Evolutionary conservation across 495 filamentous ascomycete genomes (phyloP), one percentile per base, ranked within the genome.

Genomic region (Staphylotrichum tortipilum): DNA sequence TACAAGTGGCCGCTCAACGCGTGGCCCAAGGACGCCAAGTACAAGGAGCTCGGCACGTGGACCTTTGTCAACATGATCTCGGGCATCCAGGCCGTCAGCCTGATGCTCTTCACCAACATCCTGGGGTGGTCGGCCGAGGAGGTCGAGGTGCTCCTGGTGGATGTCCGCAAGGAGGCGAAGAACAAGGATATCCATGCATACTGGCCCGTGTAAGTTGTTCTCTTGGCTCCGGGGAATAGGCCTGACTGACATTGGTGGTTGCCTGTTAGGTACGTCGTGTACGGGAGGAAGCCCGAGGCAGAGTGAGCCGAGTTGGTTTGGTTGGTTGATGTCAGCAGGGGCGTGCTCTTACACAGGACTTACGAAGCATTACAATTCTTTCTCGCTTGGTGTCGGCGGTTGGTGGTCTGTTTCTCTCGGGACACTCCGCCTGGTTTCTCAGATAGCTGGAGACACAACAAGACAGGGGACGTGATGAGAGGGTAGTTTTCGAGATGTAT

Each of bases 161-260:
- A 61, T 0, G 60, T 57, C 15, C 35, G 57, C 26, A 55, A 54
- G 26, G 59, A 63, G 38, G 28, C 62, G 7, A 55, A 50, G 35
- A 52, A 60, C 37, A 36, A 23, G 17, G 41, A 24, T 4, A 36
- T 58, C n/a, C 59, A 62, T 39, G 54, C 57, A 23, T 60, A 58
- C 41, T 52, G 43, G 34, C 40, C 22, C 33, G n/a, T 51, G 44
- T 47, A 15, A 47, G 44, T 26, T 41, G 22, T n/a, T 11, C 28
- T n/a, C 33, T 35, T n/a, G n/a, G 33, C n/a, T 35, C 12, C 33
- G n/a, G n/a, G n/a, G 2, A 2, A 2, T 21, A n/a, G 39, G 4
- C 7, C 7, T 15, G n/a, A 42, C 7, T 4, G 39, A 14, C 2
- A 17, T 42, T 3, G 19, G 11, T 31, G 9, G 4, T n/a, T 24